A percentile compares a stretch with the other conserved stretches of the same genome.
Conservation (phyloP, 2,329 filamentous ascomycete genomes). For the Boeremia exigua region DNA sequence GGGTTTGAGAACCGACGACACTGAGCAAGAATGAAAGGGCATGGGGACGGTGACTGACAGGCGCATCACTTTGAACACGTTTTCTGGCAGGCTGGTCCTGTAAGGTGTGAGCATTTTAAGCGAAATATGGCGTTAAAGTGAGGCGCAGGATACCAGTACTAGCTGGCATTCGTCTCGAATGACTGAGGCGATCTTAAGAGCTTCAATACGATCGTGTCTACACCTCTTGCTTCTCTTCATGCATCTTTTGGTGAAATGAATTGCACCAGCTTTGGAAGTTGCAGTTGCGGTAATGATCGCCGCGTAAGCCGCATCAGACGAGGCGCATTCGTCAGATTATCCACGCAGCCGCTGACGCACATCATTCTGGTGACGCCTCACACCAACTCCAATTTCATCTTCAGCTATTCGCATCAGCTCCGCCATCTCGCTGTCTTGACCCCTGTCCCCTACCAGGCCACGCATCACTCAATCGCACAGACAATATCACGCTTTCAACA, state of each 20-base stretch:
- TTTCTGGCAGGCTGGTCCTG: conserved; percentile 5
- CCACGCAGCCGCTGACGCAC: conserved; percentile 17
- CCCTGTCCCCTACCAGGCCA: background rate
- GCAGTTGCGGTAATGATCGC: conserved; percentile 11
- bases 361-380: background rate
- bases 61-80: background rate
- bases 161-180: conserved; percentile 2
- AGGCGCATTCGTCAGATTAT: conserved; percentile 7
- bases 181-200: background rate
- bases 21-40: background rate
- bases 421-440: background rate
- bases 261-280: background rate
- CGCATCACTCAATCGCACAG: background rate
- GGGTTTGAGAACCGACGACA: conserved; percentile 23
- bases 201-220: conserved; percentile 3
- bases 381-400: background rate
- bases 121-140: conserved; percentile 10
- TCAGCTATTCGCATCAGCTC: background rate
- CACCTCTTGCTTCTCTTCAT: background rate
- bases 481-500: background rate
- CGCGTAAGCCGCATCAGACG: conserved; percentile 13
- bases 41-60: background rate
- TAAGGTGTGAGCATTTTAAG: conserved; percentile 7
- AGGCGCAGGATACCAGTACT: conserved; percentile 5
- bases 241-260: background rate